Conservation (phyloP, 768 basidiomycete genomes). For the Hemileccinum rubropunctum region DNA sequence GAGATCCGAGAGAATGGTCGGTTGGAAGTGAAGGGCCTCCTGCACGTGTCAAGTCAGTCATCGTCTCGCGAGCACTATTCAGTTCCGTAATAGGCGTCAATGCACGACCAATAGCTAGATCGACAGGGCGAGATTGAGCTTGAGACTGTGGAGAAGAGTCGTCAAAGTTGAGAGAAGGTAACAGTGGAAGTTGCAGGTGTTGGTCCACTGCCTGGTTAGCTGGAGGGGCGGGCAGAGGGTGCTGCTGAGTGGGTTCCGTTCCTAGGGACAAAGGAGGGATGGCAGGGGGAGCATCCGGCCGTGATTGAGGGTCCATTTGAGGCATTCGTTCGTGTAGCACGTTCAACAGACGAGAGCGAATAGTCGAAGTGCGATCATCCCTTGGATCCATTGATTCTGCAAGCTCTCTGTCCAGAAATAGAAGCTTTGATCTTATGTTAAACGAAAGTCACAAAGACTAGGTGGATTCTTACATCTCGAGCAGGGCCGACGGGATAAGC, state of each 20-base stretch:
- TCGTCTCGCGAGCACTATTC: constrained; percentile 32
- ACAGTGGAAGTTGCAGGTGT: constrained; percentile 36
- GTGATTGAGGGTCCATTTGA: constrained; percentile 26
- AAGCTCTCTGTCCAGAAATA: constrained; percentile 85
- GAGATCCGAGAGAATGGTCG: constrained; percentile 16
- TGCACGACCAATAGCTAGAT: constrained; percentile 27
- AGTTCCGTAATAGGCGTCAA: constrained; percentile 70
- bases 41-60: constrained; percentile 15
- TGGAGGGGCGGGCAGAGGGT: constrained; percentile 24
- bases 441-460: constrained; percentile 1
- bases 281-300: constrained; percentile 9
- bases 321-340: constrained; percentile 67
- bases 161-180: constrained; percentile 61
- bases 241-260: constrained; percentile 24
- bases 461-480: constrained; percentile 63
- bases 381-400: constrained; percentile 77
- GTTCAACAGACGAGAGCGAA: constrained; percentile 59
- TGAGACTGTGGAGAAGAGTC: constrained; percentile 14
- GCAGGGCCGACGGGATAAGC: constrained; percentile 86
- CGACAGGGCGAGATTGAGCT: constrained; percentile 15
- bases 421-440: constrained; percentile 45
- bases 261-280: constrained; percentile 18
- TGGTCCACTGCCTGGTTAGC: constrained; percentile 9
- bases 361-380: constrained; percentile 70
- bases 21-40: constrained; percentile 13